Conservation (phyloP, 441 rosid species). For the Gossypium lobatum region DNA sequence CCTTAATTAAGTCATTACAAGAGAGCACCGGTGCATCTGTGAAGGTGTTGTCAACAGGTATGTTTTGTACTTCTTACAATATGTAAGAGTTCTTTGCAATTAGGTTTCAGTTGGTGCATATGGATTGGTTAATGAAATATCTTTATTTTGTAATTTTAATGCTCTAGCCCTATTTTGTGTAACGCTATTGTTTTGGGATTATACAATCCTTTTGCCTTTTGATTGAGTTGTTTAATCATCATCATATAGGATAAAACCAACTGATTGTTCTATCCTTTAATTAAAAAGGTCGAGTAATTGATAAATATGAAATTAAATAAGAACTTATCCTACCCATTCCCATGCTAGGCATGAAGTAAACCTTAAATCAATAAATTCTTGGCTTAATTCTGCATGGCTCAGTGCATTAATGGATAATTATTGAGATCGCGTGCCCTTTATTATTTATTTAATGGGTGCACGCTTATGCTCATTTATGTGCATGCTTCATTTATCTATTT, state of each 20-base stretch:
- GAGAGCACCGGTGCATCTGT: constrained; percentile 70
- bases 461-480: neutral
- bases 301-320: neutral
- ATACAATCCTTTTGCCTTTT: neutral
- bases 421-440: neutral
- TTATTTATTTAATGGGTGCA: neutral
- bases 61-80: constrained; percentile 8
- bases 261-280: neutral
- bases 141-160: neutral
- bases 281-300: neutral
- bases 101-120: neutral
- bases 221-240: neutral
- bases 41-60: constrained; percentile 70
- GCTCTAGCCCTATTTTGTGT: neutral
- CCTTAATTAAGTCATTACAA: constrained; percentile 67
- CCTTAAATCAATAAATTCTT: neutral
- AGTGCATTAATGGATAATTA: neutral
- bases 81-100: neutral
- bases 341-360: neutral
- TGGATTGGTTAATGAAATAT: neutral
- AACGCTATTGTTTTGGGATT: neutral
- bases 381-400: neutral
- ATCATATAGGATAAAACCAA: neutral
- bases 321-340: neutral
- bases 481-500: neutral